A percentile compares a stretch with the other conserved stretches of the same genome.
phyloP scores from a whole-genome alignment of 371 early-diverging fungal genomes.

The Apophysomyces trapeziformis region DNA sequence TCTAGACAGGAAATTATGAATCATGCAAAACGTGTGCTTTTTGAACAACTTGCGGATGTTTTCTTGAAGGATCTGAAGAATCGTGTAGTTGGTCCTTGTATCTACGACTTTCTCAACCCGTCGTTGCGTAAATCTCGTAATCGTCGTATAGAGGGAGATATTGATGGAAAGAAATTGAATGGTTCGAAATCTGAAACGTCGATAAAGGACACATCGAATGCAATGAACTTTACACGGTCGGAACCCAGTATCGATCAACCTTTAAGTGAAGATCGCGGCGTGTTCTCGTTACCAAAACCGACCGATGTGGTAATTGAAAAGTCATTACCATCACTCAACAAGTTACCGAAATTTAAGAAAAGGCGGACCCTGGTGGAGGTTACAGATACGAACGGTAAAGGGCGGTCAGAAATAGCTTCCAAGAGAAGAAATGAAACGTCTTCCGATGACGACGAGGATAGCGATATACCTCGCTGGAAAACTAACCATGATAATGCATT shows the following conservation, averaged over 20 bases:
- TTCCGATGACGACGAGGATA: slow-evolving; percentile 13
- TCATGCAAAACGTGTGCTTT: slow-evolving; percentile 48
- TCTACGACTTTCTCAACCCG: slow-evolving; percentile 58
- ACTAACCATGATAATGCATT: background rate
- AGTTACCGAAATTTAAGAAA: slow-evolving; percentile 48
- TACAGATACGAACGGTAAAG: background rate
- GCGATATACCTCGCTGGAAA: slow-evolving; percentile 1
- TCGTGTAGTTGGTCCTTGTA: slow-evolving; percentile 58
- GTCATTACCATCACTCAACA: slow-evolving; percentile 23
- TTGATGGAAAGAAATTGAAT: slow-evolving; percentile 23
- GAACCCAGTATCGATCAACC: slow-evolving; percentile 21
- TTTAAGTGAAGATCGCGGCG: slow-evolving; percentile 5
- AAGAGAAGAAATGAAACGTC: slow-evolving; percentile 6
- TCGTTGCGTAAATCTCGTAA: slow-evolving; percentile 13
- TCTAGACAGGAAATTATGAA: slow-evolving; percentile 20
- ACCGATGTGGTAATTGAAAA: slow-evolving; percentile 4
- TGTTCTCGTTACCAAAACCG: slow-evolving; percentile 3
- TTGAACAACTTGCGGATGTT: slow-evolving; percentile 57
- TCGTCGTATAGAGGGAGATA: background rate
- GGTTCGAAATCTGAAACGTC: slow-evolving; percentile 8
- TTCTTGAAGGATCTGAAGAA: slow-evolving; percentile 65
- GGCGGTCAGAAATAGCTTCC: background rate
- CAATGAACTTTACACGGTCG: slow-evolving; percentile 8
- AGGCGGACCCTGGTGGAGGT: slow-evolving; percentile 15
- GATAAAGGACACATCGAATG: slow-evolving; percentile 14